Evolutionary conservation across 2,329 filamentous ascomycete genomes (phyloP).

Genomic region (Colletotrichum neosansevieriae): DNA sequence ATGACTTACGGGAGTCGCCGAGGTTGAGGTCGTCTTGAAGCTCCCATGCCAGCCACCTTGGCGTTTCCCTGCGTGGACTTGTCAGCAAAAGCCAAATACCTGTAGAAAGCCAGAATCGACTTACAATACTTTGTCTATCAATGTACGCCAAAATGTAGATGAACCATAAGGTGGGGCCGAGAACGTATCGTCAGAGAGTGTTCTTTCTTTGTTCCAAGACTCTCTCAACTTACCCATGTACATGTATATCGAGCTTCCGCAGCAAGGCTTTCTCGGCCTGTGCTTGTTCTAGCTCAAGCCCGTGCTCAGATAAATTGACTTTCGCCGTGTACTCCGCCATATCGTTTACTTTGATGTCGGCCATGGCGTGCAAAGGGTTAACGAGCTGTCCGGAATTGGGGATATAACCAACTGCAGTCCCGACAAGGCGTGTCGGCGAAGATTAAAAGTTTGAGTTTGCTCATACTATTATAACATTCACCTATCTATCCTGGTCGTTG

Average conservation of each 20-base stretch:
- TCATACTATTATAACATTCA: not conserved
- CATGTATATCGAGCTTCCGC: slow-evolving; percentile 47
- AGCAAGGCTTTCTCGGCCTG: slow-evolving; percentile 43
- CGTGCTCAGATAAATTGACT: slow-evolving; percentile 2
- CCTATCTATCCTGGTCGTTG: not conserved
- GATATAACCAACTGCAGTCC: not conserved
- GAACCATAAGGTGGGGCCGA: slow-evolving; percentile 46
- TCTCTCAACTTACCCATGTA: slow-evolving; percentile 40
- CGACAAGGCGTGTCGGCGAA: not conserved
- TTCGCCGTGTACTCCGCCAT: slow-evolving; percentile 24
- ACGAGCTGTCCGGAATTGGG: not conserved
- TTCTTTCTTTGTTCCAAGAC: no score
- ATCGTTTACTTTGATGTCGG: slow-evolving; percentile 28
- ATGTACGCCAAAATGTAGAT: slow-evolving; percentile 49
- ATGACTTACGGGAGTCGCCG: slow-evolving; percentile 48
- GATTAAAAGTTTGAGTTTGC: not conserved
- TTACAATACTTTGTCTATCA: slow-evolving; percentile 41
- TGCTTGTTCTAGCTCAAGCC: slow-evolving; percentile 17
- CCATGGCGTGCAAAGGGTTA: not conserved
- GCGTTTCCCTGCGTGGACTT: slow-evolving; percentile 55
- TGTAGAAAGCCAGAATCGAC: not conserved
- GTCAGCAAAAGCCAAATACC: not conserved
- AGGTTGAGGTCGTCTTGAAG: slow-evolving; percentile 59
- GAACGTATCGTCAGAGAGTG: not conserved
- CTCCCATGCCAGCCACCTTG: slow-evolving; percentile 61